Evolutionary conservation across 2,329 filamentous ascomycete genomes (phyloP).

Genomic region (Alternaria gaisen): DNA sequence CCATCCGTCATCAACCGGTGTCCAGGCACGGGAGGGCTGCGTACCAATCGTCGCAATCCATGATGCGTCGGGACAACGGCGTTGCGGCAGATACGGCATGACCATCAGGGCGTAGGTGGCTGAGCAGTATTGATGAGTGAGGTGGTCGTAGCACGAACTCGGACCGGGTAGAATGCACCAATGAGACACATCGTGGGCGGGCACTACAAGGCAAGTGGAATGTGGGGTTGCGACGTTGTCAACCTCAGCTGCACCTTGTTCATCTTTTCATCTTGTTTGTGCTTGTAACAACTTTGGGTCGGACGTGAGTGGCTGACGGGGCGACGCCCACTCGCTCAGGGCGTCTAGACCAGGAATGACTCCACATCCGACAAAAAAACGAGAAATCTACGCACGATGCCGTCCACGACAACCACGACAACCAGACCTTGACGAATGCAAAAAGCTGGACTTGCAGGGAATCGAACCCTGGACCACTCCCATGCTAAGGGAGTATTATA

Average conservation of each 20-base stretch:
- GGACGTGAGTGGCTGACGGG: not conserved
- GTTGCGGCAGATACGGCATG: constrained; percentile 1
- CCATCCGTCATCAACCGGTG: constrained; percentile 16
- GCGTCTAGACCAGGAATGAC: not conserved
- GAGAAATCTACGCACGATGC: not conserved
- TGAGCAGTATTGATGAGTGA: constrained; percentile 20
- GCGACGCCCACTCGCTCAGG: not conserved
- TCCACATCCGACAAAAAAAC: not conserved
- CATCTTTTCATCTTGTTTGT: constrained; percentile 1
- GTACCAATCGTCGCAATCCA: constrained; percentile 9
- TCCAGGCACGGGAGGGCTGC: constrained; percentile 12
- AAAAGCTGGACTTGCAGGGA: not conserved
- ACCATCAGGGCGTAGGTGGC: constrained; percentile 10
- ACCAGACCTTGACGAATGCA: not conserved
- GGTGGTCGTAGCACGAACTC: constrained; percentile 1
- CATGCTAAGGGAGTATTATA: constrained; percentile 34
- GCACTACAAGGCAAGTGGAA: constrained; percentile 10
- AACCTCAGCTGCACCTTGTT: constrained; percentile 16
- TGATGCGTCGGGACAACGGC: constrained; percentile 10
- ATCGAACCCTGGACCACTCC: constrained; percentile 24
- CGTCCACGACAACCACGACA: not conserved
- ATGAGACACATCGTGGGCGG: constrained; percentile 6
- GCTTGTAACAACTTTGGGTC: not conserved
- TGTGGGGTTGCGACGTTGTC: constrained; percentile 1
- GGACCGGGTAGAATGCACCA: not conserved